Conservation (phyloP, 495 filamentous ascomycete species). For the Cenococcum geophilum region DNA sequence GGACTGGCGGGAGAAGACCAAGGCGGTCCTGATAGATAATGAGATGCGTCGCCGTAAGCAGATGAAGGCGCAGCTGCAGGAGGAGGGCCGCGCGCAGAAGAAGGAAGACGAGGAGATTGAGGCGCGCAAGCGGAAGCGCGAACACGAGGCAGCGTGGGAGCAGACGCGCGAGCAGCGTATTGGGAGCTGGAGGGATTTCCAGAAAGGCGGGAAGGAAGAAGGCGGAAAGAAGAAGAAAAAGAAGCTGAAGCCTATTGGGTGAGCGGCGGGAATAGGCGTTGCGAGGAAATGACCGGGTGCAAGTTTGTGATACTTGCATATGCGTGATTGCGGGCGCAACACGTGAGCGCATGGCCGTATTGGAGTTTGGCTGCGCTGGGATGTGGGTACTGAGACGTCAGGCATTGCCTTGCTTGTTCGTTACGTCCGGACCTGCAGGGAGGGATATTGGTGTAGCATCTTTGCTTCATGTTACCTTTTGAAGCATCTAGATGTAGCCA, state of each 20-base stretch:
- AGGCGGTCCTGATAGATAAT: constrained; percentile 84
- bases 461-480: neutral
- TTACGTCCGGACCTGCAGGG: neutral
- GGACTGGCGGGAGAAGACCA: constrained; percentile 89
- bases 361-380: constrained; percentile 9
- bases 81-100: constrained; percentile 87
- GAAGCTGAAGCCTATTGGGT: constrained; percentile 79
- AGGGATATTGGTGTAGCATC: neutral
- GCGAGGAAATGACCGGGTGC: constrained; percentile 2
- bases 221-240: constrained; percentile 74
- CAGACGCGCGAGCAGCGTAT: constrained; percentile 84
- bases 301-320: neutral
- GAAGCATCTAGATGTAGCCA: neutral
- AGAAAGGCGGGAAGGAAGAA: constrained; percentile 49
- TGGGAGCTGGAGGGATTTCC: constrained; percentile 88
- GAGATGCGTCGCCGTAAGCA: constrained; percentile 79
- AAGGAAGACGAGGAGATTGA: constrained; percentile 83
- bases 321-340: neutral
- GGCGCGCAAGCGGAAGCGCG: constrained; percentile 82
- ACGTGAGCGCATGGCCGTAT: neutral
- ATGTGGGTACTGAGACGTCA: neutral
- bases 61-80: constrained; percentile 89
- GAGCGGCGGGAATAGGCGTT: no score
- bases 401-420: neutral
- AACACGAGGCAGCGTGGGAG: constrained; percentile 92